Evolutionary conservation across 495 filamentous ascomycete genomes (phyloP).

Genomic region (Hyaloscypha bicolor): DNA sequence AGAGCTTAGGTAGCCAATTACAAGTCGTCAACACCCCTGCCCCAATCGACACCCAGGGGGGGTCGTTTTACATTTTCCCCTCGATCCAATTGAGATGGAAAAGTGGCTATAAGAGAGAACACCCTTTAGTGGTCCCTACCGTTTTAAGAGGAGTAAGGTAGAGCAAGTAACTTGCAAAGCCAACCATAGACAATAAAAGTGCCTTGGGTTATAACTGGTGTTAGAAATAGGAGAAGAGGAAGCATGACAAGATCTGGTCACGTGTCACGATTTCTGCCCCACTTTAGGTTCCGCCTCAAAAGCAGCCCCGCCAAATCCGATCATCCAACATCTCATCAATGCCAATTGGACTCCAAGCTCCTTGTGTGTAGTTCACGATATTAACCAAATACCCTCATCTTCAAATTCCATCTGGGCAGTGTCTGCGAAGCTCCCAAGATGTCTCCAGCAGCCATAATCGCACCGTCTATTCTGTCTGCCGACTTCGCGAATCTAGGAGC

Average conservation of each 20-base stretch:
- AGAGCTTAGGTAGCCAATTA: no score
- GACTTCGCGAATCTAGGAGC: constrained; percentile 87
- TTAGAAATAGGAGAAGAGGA: not conserved
- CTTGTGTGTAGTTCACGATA: not conserved
- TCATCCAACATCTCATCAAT: not conserved
- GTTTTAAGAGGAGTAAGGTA: no score
- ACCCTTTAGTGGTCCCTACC: no score
- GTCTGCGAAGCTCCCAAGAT: constrained; percentile 46
- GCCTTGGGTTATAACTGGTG: not conserved
- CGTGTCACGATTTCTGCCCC: not conserved
- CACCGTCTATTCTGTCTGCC: constrained; percentile 94
- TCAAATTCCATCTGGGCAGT: not conserved
- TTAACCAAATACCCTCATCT: not conserved
- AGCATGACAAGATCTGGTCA: not conserved
- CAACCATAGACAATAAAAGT: not conserved
- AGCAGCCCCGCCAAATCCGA: not conserved
- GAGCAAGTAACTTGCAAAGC: no score
- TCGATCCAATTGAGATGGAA: no score
- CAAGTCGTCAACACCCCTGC: no score
- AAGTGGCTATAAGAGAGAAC: no score
- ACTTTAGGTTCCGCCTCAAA: not conserved
- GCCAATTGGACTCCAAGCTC: not conserved
- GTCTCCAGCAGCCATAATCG: constrained; percentile 90
- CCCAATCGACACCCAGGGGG: no score
- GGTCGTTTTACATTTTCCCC: no score